Base-by-base conservation (phyloP, 225 moss, liverwort and hornwort species). In the Pseudisothecium myosuroides region DNA sequence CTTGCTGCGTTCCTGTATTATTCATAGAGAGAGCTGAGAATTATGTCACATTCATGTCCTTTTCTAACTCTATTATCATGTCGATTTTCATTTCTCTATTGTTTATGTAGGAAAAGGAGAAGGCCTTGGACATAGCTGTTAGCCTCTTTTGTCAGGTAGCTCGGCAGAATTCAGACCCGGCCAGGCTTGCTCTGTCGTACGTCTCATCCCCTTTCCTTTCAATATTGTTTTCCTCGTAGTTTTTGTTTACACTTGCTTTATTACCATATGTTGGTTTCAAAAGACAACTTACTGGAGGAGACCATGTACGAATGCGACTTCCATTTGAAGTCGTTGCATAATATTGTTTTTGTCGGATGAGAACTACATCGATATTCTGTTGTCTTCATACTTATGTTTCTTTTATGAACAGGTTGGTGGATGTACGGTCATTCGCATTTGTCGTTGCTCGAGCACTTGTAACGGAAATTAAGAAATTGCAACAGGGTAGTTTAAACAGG, bases 71-170 rank as follows among this genome's bases (percentile, higher is more conserved):
- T 43, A 14, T 71, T 56, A 56, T 31, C 24, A 37, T 85, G 17
- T 39, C 75, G 56, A 81, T 50, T 55, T 80, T 67, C 41, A 74
- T 55, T 65, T 72, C 14, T 88, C 58, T 60, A 73, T 75, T 89
- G 60, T 36, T 69, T 80, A 22, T 92, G 61, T 85, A 96, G 96
- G 97, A 97, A 82, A 96, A 97, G 89, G 97, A 96, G 89, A 96
- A 97, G 91, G 95, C 97, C 82, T 91, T 97, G 97, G 96, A 96
- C 91, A 90, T 94, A 86, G 96, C 95, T 85, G 93, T 97, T 74
- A 91, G 93, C 84, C 91, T 97, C 65, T 97, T 97, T 82, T 96
- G 97, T 91, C 96, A 94, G 78, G 92, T 95, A 76, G 93, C 92
- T 47, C 94, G 93, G 81, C 94, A 93, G 89, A 94, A 90, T 91